A percentile compares a stretch with the other conserved stretches of the same genome.
phyloP scores from a whole-genome alignment of 306 rosid species.

The Corylus heterophylla region DNA sequence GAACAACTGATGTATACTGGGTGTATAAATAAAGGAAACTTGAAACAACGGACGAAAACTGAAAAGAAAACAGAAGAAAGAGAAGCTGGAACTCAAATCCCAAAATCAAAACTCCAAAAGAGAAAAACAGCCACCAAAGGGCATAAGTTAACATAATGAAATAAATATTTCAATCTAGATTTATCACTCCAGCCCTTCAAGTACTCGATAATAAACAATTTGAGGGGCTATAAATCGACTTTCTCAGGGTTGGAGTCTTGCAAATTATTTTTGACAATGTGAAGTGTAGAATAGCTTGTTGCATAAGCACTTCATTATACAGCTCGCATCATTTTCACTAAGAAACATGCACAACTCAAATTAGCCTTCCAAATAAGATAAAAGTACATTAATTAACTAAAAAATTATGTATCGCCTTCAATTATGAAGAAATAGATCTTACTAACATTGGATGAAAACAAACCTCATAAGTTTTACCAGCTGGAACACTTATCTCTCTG shows the following conservation, averaged over 20 bases:
- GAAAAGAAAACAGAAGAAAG: no score
- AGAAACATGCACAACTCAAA: not conserved
- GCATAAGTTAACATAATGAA: not conserved
- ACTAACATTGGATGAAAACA: slow-evolving; percentile 23
- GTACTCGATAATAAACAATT: not conserved
- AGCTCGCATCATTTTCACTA: not conserved
- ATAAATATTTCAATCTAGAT: not conserved
- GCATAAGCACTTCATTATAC: not conserved
- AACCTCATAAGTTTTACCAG: slow-evolving; percentile 91
- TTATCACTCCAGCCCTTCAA: not conserved
- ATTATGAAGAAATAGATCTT: slow-evolving; percentile 21
- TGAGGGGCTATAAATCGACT: not conserved
- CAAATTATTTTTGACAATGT: not conserved
- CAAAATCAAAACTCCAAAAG: not conserved
- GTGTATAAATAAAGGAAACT: no score
- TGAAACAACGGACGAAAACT: no score
- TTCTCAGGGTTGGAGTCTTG: not conserved
- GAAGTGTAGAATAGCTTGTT: not conserved
- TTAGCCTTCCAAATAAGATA: slow-evolving; percentile 12
- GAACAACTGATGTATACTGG: no score
- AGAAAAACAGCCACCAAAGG: not conserved
- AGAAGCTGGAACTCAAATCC: no score
- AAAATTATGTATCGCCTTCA: not conserved
- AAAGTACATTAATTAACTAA: not conserved
- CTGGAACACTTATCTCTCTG: slow-evolving; percentile 74